A percentile compares a stretch with the other conserved stretches of the same genome.
Conservation (phyloP, 345 rosid species). For the Chamaenerion angustifolium region DNA sequence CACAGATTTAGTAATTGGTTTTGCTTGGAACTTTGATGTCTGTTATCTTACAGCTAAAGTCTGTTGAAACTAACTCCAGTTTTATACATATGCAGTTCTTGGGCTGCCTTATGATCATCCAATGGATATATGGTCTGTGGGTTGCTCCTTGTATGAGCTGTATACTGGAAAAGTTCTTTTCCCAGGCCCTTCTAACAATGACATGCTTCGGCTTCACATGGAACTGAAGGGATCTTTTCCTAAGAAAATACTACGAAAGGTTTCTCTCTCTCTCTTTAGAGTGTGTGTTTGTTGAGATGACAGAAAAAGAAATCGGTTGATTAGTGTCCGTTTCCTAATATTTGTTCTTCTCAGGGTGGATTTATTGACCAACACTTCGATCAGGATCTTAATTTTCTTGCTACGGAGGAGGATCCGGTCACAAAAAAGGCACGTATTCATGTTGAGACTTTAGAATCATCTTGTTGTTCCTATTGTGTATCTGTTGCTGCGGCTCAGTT, state of each 20-base stretch:
- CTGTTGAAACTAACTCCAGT: neutral
- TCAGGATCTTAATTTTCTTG: conserved; percentile 73
- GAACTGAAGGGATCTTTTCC: conserved; percentile 94
- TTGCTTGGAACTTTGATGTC: neutral
- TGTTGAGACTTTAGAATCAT: neutral
- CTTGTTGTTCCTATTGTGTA: too few species aligned
- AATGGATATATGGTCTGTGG: conserved; percentile 97
- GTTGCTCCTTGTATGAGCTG: conserved; percentile 95
- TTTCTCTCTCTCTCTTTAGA: conserved; percentile 1
- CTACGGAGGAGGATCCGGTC: conserved; percentile 84
- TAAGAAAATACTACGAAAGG: conserved; percentile 97
- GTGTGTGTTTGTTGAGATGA: too few species aligned
- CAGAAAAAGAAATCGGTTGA: too few species aligned
- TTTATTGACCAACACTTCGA: conserved; percentile 90
- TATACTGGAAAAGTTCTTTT: conserved; percentile 95
- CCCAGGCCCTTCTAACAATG: conserved; percentile 90
- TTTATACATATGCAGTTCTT: conserved; percentile 51
- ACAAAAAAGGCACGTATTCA: conserved; percentile 55
- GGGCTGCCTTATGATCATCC: conserved; percentile 97
- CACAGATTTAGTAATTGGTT: neutral
- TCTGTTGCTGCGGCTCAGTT: too few species aligned
- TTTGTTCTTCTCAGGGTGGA: conserved; percentile 48
- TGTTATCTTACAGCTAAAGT: too few species aligned
- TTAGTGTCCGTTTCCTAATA: too few species aligned
- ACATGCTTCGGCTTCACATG: conserved; percentile 98